Percentiles rank a stretch among this genome's conserved stretches.
Conservation (phyloP, 768 basidiomycete species). For the Termitomyces sp. region DNA sequence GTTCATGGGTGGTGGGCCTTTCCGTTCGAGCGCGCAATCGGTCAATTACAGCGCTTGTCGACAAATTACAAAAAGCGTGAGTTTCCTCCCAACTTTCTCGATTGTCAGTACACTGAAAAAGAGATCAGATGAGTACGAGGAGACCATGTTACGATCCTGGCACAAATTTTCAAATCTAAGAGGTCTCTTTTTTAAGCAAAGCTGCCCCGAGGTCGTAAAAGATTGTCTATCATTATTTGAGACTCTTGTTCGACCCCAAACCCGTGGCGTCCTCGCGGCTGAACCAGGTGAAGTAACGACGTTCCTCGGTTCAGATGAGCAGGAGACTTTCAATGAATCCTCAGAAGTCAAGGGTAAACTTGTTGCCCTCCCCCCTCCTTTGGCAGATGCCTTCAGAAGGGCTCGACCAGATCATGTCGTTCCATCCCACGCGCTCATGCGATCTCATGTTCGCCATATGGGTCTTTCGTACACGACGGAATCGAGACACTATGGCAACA, state of each 20-base stretch:
- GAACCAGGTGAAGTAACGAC: neutral
- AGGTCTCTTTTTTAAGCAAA: neutral
- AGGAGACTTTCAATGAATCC: neutral
- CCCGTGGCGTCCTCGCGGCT: neutral
- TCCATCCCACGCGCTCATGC: neutral
- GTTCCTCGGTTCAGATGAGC: neutral
- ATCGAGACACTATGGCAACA: neutral
- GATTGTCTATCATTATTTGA: neutral
- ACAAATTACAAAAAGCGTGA: neutral
- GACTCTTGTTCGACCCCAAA: neutral
- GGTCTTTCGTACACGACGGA: neutral
- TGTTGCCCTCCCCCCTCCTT: too few relatives aligned
- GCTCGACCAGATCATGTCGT: neutral
- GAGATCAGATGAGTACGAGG: neutral
- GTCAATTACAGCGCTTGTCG: neutral
- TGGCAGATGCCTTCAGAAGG: neutral
- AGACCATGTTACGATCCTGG: neutral
- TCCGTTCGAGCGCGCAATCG: neutral
- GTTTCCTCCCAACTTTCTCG: neutral
- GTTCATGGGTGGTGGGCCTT: neutral
- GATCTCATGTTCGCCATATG: neutral
- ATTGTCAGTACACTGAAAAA: neutral
- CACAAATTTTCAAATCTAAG: neutral
- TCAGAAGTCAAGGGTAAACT: neutral
- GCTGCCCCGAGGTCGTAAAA: neutral